Conservation (phyloP, 768 basidiomycete genomes). For the Porphyrellus cyaneotinctus region DNA sequence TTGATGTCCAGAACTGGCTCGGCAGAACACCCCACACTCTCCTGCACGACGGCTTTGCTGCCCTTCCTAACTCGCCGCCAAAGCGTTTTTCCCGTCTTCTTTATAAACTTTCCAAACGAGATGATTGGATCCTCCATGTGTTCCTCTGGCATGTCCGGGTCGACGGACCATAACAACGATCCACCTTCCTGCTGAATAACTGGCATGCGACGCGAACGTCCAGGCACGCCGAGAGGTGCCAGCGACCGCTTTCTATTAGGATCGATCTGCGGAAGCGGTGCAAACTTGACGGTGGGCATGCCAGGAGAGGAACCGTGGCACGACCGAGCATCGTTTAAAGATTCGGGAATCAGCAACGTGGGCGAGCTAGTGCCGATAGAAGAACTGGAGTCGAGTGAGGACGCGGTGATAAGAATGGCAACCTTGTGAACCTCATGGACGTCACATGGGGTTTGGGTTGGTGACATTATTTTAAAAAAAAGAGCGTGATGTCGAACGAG, state of each 20-base stretch:
- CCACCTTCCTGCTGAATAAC: conserved; percentile 17
- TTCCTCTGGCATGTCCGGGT: conserved; percentile 26
- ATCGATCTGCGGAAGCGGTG: conserved; percentile 52
- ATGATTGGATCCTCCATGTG: conserved; percentile 45
- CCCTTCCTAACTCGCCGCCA: conserved; percentile 50
- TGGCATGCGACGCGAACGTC: conserved; percentile 30
- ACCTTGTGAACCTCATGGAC: conserved; percentile 18
- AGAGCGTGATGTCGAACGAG: conserved; percentile 24
- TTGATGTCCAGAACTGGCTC: conserved; percentile 20
- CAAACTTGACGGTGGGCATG: conserved; percentile 47
- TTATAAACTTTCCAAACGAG: conserved; percentile 48
- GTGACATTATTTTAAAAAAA: conserved; percentile 17
- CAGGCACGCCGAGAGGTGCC: conserved; percentile 53
- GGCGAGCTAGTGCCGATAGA: conserved; percentile 15
- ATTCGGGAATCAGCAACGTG: conserved; percentile 7
- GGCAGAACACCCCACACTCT: conserved; percentile 3
- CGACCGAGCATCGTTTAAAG: conserved; percentile 7
- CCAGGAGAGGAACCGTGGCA: conserved; percentile 15
- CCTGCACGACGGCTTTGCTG: conserved; percentile 14
- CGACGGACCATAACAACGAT: conserved; percentile 19
- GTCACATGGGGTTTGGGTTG: conserved; percentile 6
- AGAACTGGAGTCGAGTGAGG: conserved; percentile 15
- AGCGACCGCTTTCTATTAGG: conserved; percentile 46
- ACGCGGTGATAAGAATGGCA: conserved; percentile 6
- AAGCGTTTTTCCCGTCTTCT: conserved; percentile 34